Evolutionary conservation across 2,329 filamentous ascomycete species (phyloP), one percentile per base, ranked within the genome.

Genomic region (Talaromyces rugulosus): DNA sequence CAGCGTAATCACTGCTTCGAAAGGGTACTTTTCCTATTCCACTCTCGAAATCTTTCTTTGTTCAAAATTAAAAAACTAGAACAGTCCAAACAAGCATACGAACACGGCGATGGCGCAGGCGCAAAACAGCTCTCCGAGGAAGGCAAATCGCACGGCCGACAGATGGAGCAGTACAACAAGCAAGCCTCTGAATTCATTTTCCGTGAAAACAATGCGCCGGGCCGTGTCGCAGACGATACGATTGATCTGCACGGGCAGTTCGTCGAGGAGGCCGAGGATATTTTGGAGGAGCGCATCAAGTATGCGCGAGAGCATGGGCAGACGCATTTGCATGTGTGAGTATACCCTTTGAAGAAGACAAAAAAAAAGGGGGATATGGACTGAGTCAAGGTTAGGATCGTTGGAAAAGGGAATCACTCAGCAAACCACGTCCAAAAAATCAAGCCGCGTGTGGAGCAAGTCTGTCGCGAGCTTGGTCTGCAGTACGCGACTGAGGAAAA

Each of bases 231-330:
- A 16, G 81, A 82, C 47, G 94, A 98, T 77, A 92, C 90, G 8
- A 93, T 99, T 69, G 95, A 99, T 78, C 82, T 99, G 55, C 95
- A 99, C 75, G 95, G 95, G 2, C 90, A 96, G 72, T 97, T 89
- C 71, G 93, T 96, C 63, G 91, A 96, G 74, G 95, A 98, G 80
- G 95, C 95, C 5, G 92, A 96, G 80, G 86, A 91, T 66, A 95
- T 97, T 62, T 81, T 98, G 27, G 91, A 94, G 78, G 83, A 91
- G 76, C 85, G 95, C 67, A 96, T 99, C 71, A 85, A 86, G 67
- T 88, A 90, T 67, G 92, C 92, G 62, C 86, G 87, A 73, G 76
- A 83, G 59, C 83, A 86, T 40, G 91, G 91, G 0, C 89, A 96
- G 79, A 86, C 81, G 23, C 91, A 96, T 78, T 80, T 99, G 61